Conservation (phyloP, 768 basidiomycete species). For the Trametopsis cervina region DNA sequence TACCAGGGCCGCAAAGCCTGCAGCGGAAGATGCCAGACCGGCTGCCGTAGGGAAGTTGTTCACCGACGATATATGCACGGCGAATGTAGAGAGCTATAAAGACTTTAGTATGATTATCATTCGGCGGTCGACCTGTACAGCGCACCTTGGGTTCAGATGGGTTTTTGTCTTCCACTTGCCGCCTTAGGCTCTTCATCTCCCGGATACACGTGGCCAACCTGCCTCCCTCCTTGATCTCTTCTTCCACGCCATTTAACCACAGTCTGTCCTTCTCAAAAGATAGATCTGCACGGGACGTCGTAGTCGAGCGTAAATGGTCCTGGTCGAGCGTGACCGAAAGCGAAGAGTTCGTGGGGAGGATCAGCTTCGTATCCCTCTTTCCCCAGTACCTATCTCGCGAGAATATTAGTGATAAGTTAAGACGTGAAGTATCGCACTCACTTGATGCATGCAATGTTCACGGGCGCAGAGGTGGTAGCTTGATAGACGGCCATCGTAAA, state of each 20-base stretch:
- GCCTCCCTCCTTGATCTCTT: constrained; percentile 78
- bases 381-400: constrained; percentile 82
- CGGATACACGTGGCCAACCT: constrained; percentile 78
- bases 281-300: constrained; percentile 81
- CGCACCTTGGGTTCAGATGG: constrained; percentile 59
- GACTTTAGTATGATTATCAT: constrained; percentile 2
- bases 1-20: constrained; percentile 93
- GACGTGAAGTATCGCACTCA: constrained; percentile 27
- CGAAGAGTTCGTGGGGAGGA: constrained; percentile 95
- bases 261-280: constrained; percentile 70
- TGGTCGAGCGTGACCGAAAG: constrained; percentile 97
- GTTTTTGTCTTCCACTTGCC: constrained; percentile 66
- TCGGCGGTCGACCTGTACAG: too few relatives aligned
- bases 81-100: constrained; percentile 56
- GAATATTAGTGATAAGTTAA: background rate
- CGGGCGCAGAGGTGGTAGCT: constrained; percentile 88
- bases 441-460: constrained; percentile 99
- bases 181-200: constrained; percentile 78
- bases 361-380: constrained; percentile 91
- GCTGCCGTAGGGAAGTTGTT: constrained; percentile 99
- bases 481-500: constrained; percentile 56
- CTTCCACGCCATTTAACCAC: constrained; percentile 94
- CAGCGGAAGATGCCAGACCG: constrained; percentile 94
- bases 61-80: constrained; percentile 85
- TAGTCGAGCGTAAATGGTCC: constrained; percentile 91